Conservation (phyloP, 495 filamentous ascomycete genomes). For the Neurospora hispaniola region DNA sequence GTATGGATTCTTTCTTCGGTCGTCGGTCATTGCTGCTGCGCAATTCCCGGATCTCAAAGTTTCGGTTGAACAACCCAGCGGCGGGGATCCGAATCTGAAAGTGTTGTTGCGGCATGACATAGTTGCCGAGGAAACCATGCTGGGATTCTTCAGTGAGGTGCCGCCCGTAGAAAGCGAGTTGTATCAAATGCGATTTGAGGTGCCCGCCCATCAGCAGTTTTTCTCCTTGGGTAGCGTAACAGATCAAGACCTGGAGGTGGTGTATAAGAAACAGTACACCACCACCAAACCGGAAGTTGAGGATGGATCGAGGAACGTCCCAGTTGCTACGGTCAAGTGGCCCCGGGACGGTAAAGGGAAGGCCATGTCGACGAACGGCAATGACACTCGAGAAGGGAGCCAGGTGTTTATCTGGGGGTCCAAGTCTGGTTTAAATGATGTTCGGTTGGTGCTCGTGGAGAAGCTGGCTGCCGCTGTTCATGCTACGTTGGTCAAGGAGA, state of each 20-base stretch:
- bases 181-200: not conserved
- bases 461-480: not conserved
- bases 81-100: not conserved
- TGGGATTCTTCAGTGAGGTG: constrained; percentile 4
- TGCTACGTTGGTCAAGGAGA: not conserved
- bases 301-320: not conserved
- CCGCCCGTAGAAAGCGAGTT: not conserved
- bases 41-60: constrained; percentile 22
- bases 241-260: not conserved
- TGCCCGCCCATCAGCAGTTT: constrained; percentile 26
- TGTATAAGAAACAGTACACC: not conserved
- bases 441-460: not conserved
- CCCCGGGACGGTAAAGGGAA: not conserved
- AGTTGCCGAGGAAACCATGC: constrained; percentile 14
- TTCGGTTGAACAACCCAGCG: not conserved
- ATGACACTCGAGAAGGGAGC: not conserved
- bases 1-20: constrained; percentile 23
- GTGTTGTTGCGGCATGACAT: constrained; percentile 12
- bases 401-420: not conserved
- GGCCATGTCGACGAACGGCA: not conserved
- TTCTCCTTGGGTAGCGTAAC: constrained; percentile 10
- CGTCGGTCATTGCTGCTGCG: constrained; percentile 7
- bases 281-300: not conserved
- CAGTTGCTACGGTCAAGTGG: not conserved
- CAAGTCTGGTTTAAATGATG: fast-evolving